A percentile compares a stretch with the other conserved stretches of the same genome.
Evolutionary conservation across 257 asterid species (phyloP).

Genomic region (Parsonsia alboflavescens): DNA sequence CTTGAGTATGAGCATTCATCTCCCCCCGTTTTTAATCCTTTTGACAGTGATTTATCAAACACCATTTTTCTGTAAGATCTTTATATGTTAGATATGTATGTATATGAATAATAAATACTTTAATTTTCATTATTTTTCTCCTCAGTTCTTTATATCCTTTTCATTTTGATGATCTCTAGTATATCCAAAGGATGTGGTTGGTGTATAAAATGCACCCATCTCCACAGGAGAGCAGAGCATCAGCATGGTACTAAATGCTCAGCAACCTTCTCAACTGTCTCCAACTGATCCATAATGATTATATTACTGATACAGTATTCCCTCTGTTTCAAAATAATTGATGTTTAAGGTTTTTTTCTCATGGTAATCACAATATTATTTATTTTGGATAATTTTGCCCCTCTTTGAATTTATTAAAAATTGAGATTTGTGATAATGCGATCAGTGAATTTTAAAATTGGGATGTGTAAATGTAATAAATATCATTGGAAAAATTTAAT

Average conservation of each 20-base stretch:
- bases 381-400: no score
- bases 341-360: no score
- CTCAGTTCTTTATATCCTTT: background rate
- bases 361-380: no score
- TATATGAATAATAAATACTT: background rate
- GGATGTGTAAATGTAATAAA: no score
- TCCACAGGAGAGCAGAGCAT: background rate
- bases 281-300: background rate
- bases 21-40: no score
- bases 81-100: background rate
- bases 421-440: no score
- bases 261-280: background rate
- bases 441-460: no score
- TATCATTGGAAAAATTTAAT: no score
- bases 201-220: background rate
- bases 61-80: background rate
- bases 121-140: background rate
- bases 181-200: background rate
- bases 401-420: no score
- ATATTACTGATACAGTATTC: no score
- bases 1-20: conserved; percentile 29
- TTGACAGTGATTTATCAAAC: background rate
- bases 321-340: no score
- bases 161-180: background rate
- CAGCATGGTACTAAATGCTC: background rate